phyloP scores from a whole-genome alignment of 1,139 yeast species.

The Yamadazyma atlantica region DNA sequence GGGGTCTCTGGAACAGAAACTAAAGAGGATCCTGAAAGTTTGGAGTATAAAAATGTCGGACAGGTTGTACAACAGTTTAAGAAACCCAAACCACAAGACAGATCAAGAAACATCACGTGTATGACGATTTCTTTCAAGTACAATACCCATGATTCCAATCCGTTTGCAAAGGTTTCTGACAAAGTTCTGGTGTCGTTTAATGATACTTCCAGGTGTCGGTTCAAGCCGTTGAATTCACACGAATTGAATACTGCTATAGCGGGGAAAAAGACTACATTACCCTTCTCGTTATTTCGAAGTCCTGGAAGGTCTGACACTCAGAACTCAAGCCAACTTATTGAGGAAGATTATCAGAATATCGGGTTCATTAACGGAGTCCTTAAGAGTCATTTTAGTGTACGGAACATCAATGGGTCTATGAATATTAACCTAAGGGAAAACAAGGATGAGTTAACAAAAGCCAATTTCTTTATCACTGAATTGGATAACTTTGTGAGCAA shows the following conservation, averaged over 20 bases:
- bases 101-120: conserved; percentile 21
- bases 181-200: conserved; percentile 32
- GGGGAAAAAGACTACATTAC: conserved; percentile 26
- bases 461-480: conserved; percentile 31
- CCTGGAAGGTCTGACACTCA: conserved; percentile 8
- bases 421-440: conserved; percentile 4
- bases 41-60: conserved; percentile 10
- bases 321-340: conserved; percentile 13
- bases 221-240: conserved; percentile 22
- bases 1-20: background rate
- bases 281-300: conserved; percentile 29
- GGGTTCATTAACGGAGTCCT: conserved; percentile 32
- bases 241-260: conserved; percentile 28
- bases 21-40: background rate
- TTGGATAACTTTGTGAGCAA: conserved; percentile 25
- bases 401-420: conserved; percentile 35
- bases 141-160: conserved; percentile 34
- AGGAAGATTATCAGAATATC: conserved; percentile 34
- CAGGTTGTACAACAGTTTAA: conserved; percentile 5
- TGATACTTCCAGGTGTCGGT: conserved; percentile 20
- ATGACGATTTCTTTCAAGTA: conserved; percentile 37
- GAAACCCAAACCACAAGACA: background rate
- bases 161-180: conserved; percentile 26
- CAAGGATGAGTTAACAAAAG: too few species aligned
- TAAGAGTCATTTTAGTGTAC: conserved; percentile 29